Base-by-base conservation (phyloP, 2,329 filamentous ascomycete genomes). In the Cladophialophora yegresii region DNA sequence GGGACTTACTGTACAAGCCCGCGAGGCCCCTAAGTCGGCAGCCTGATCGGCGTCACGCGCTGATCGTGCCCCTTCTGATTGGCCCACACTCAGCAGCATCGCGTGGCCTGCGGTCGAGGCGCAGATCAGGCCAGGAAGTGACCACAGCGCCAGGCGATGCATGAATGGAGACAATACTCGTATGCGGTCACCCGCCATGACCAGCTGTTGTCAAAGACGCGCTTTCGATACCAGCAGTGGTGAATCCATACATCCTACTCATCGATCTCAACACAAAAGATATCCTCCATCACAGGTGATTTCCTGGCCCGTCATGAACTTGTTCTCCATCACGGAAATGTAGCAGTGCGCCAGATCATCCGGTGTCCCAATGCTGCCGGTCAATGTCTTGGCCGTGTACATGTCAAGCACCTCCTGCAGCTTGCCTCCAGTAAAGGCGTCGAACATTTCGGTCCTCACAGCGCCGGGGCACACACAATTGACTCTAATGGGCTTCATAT, bases 291-390 rank as follows among this genome's bases (percentile, higher is more conserved):
- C 75, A 23, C 72, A 72, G 9, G 70, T 69, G 7, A 78, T 67
- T 30, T 73, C 61, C 10, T 64, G 69, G 0, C 79, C 79, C 0
- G 75, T 79, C 9, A 74, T 72, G 69, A 76, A 79, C 40, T 68
- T 58, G 71, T 81, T 79, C 66, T 75, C 76, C 79, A 82, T 81
- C 9, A 76, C 53, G 69, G 76, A 80, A 3, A 77, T 68, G 74
- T 81, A 81, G 22, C 76, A 75, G 72, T 82, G 79, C 1, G 78
- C 79, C 60, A 77, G 70, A 70, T 81, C 79, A 47, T 74, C 72
- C 1, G 73, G 71, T 12, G 40, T 64, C 0, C 73, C 76, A 43
- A 76, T 55, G 54, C 51, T 69, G 8, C 71, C 72, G 13, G 69
- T 69, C 54, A 77, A 61, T 2, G 65, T 68, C 36, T 65, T 54